Percentiles rank a stretch among this genome's conserved stretches.
phyloP scores from a whole-genome alignment of 164 flowering plant species.

The Platanus orientalis region DNA sequence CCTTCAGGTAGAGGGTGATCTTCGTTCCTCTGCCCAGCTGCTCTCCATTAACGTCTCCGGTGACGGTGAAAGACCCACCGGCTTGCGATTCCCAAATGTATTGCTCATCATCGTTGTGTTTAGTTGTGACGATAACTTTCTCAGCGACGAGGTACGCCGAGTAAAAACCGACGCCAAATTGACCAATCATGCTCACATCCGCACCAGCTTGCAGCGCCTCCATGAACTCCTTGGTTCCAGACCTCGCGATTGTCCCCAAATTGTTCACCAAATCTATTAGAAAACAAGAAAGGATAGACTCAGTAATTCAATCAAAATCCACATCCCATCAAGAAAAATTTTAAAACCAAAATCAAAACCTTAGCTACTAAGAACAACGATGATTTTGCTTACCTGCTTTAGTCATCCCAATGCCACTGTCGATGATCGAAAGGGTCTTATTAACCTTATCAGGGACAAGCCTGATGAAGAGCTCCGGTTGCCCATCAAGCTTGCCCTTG shows the following conservation, averaged over 20 bases:
- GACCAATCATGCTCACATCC: slow-evolving; percentile 65
- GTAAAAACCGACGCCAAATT: slow-evolving; percentile 51
- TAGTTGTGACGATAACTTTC: slow-evolving; percentile 51
- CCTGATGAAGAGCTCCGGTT: slow-evolving; percentile 43
- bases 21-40: slow-evolving; percentile 51
- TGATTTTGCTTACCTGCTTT: slow-evolving; percentile 17
- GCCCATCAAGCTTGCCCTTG: slow-evolving; percentile 40
- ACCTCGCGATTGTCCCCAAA: slow-evolving; percentile 59
- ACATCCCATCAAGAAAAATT: background rate
- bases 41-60: slow-evolving; percentile 40
- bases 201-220: slow-evolving; percentile 54
- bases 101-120: slow-evolving; percentile 64
- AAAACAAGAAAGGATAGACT: too few relatives aligned
- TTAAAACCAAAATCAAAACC: background rate
- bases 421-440: slow-evolving; percentile 36
- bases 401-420: slow-evolving; percentile 35
- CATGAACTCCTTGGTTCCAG: slow-evolving; percentile 64
- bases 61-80: slow-evolving; percentile 51
- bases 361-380: too few relatives aligned
- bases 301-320: background rate
- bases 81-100: slow-evolving; percentile 59
- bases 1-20: slow-evolving; percentile 53
- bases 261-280: slow-evolving; percentile 53
- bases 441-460: slow-evolving; percentile 41
- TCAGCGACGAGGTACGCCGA: slow-evolving; percentile 56